A percentile compares a stretch with the other conserved stretches of the same genome.
phyloP scores from a whole-genome alignment of 805 yeast genomes.

The Metschnikowia santaceciliae region DNA sequence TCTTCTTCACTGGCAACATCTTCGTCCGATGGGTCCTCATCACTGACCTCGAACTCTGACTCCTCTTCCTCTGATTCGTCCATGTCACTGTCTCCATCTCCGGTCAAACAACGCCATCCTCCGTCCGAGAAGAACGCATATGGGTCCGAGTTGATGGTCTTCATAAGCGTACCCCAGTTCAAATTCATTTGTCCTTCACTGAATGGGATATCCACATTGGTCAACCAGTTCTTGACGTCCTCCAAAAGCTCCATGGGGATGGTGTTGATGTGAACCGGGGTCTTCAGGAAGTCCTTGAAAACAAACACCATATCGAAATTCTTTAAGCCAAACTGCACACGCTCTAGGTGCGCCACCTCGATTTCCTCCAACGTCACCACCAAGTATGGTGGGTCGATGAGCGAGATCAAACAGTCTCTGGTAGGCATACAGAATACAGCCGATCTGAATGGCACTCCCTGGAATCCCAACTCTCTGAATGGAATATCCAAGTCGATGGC shows the following conservation, averaged over 20 bases:
- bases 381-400: constrained; percentile 91
- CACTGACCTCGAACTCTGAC: constrained; percentile 62
- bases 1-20: constrained; percentile 55
- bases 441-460: constrained; percentile 95
- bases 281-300: constrained; percentile 81
- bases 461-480: constrained; percentile 92
- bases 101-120: constrained; percentile 93
- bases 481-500: constrained; percentile 87
- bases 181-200: constrained; percentile 94
- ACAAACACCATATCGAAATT: constrained; percentile 97
- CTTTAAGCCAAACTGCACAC: constrained; percentile 95
- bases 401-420: constrained; percentile 91
- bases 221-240: constrained; percentile 91
- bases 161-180: constrained; percentile 95
- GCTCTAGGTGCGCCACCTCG: constrained; percentile 91
- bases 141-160: constrained; percentile 87
- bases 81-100: constrained; percentile 72
- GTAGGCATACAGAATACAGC: constrained; percentile 95
- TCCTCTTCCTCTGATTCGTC: constrained; percentile 66
- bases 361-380: constrained; percentile 89
- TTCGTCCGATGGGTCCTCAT: constrained; percentile 60
- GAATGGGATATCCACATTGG: constrained; percentile 95
- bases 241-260: constrained; percentile 91
- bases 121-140: constrained; percentile 90
- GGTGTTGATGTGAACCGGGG: constrained; percentile 90